Conservation (phyloP, 2,329 filamentous ascomycete genomes). For the Colletotrichum spaethianum region DNA sequence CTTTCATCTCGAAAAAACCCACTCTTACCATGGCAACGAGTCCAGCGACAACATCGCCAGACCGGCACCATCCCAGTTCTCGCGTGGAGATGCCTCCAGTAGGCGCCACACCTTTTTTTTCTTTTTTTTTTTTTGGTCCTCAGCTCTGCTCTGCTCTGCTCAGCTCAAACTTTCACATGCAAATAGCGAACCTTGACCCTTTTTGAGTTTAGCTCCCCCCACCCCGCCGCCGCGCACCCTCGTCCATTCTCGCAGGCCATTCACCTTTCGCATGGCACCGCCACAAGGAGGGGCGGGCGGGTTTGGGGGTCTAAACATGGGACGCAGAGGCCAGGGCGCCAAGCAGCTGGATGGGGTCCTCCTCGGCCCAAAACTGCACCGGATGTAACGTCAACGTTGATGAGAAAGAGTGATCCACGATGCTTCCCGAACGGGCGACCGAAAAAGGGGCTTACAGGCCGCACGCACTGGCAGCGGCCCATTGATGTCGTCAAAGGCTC, state of each 20-base stretch:
- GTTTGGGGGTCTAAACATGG: constrained; percentile 12
- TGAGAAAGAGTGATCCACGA: constrained; percentile 10
- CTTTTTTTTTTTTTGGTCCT: neutral
- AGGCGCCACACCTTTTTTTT: neutral
- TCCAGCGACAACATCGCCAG: neutral
- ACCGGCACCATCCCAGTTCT: constrained; percentile 4
- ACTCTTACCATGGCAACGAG: constrained; percentile 11
- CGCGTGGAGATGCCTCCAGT: neutral
- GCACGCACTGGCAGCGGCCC: neutral
- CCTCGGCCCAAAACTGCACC: neutral
- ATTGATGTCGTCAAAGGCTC: neutral
- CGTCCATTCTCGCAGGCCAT: neutral
- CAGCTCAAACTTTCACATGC: constrained; percentile 4
- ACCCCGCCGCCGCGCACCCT: constrained; percentile 23
- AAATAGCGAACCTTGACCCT: neutral
- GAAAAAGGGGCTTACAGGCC: constrained; percentile 11
- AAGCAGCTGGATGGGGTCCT: neutral
- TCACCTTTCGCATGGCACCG: constrained; percentile 10
- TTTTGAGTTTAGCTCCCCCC: neutral
- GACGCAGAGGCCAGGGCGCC: neutral
- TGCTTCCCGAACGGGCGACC: constrained; percentile 1
- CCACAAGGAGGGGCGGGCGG: too few species aligned
- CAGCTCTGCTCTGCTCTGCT: neutral
- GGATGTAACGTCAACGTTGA: neutral
- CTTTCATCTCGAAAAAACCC: neutral